Percentiles rank a stretch among this genome's conserved stretches.
Conservation (phyloP, 1,284 basidiomycete species). For the Xerocomus minutiporus region DNA sequence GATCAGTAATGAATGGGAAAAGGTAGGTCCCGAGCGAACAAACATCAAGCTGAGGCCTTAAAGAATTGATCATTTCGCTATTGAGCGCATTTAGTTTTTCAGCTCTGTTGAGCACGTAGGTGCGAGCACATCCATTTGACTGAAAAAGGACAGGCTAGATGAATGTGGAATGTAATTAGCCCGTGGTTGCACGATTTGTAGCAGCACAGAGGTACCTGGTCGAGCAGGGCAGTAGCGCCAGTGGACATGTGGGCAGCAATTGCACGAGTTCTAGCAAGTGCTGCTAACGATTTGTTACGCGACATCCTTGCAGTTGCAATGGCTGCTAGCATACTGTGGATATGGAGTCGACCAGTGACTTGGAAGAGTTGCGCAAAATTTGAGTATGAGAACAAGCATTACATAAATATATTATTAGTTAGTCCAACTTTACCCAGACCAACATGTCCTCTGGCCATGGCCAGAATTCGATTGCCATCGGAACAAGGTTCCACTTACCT, state of each 20-base stretch:
- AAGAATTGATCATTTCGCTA: slow-evolving; percentile 72
- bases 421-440: background rate
- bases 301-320: slow-evolving; percentile 31
- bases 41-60: slow-evolving; percentile 75
- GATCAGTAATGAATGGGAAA: slow-evolving; percentile 12
- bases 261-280: slow-evolving; percentile 48
- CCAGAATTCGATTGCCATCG: slow-evolving; percentile 30
- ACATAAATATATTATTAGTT: background rate
- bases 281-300: slow-evolving; percentile 29
- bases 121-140: slow-evolving; percentile 58
- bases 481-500: slow-evolving; percentile 48
- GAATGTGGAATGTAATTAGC: slow-evolving; percentile 2
- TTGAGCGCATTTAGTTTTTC: slow-evolving; percentile 86
- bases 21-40: slow-evolving; percentile 16
- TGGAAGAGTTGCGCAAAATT: slow-evolving; percentile 4
- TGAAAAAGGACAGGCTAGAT: slow-evolving; percentile 62
- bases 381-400: slow-evolving; percentile 9
- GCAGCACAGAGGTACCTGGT: slow-evolving; percentile 20
- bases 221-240: slow-evolving; percentile 14
- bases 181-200: background rate
- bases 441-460: slow-evolving; percentile 14
- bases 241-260: slow-evolving; percentile 59
- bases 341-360: background rate
- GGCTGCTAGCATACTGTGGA: slow-evolving; percentile 30
- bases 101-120: slow-evolving; percentile 79